A percentile compares a stretch with the other conserved stretches of the same genome.
Evolutionary conservation across 2,329 filamentous ascomycete species (phyloP).

Genomic region (Talaromyces sp.): DNA sequence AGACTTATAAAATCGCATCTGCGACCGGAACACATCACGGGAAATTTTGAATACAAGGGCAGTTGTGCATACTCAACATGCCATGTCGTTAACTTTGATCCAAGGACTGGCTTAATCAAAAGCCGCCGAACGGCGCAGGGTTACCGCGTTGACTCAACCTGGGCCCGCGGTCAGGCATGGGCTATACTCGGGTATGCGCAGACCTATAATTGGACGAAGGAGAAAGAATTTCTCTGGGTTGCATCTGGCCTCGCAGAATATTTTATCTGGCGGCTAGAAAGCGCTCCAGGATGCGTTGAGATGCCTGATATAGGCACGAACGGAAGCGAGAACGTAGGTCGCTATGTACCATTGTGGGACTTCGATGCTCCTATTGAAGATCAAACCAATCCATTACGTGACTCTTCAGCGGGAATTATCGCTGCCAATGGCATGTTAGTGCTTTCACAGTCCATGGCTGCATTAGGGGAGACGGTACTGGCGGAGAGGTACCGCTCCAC

Average conservation of each 20-base stretch:
- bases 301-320: conserved; percentile 20
- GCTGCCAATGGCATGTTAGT: conserved; percentile 45
- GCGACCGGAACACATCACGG: background rate
- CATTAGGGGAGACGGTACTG: conserved; percentile 1
- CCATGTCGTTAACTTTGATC: background rate
- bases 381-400: conserved; percentile 31
- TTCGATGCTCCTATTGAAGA: conserved; percentile 38
- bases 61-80: background rate
- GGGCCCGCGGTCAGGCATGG: conserved; percentile 30
- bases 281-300: background rate
- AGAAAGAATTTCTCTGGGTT: conserved; percentile 28
- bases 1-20: conserved; percentile 30
- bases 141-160: conserved; percentile 25
- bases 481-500: background rate
- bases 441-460: conserved; percentile 32
- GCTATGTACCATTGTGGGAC: conserved; percentile 38
- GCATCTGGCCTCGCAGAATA: background rate
- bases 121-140: conserved; percentile 26
- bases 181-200: conserved; percentile 37
- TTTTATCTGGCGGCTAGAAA: background rate
- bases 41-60: background rate
- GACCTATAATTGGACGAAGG: conserved; percentile 40
- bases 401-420: conserved; percentile 43
- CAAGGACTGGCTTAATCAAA: conserved; percentile 18
- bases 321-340: conserved; percentile 19